Conservation (phyloP, 2,329 filamentous ascomycete species). For the Cordyceps cateniannulata region DNA sequence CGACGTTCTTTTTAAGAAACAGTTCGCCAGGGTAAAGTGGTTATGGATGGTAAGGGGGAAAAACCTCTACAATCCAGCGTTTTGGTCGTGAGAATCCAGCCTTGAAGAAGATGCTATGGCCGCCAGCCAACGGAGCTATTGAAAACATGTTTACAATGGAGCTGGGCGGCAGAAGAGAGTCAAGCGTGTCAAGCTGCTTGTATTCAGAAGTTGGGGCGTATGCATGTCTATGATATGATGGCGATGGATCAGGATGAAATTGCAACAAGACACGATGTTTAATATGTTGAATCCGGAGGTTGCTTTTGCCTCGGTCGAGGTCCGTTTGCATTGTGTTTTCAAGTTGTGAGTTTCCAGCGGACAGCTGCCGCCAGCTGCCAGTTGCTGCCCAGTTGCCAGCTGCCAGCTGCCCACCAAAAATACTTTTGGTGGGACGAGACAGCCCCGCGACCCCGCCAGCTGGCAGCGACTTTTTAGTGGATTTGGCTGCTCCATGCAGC, state of each 20-base stretch:
- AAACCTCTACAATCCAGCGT: not conserved
- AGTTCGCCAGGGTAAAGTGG: not conserved
- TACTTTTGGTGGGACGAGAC: not conserved
- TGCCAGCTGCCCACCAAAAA: no score
- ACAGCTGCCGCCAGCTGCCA: not conserved
- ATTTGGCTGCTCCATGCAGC: not conserved
- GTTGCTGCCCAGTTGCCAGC: not conserved
- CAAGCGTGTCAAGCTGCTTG: not conserved
- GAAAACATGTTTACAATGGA: not conserved
- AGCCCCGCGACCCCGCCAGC: not conserved
- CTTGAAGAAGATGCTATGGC: no score
- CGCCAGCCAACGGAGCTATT: not conserved
- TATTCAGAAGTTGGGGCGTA: not conserved
- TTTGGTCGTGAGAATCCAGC: no score
- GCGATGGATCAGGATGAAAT: not conserved
- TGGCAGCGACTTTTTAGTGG: not conserved
- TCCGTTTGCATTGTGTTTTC: not conserved
- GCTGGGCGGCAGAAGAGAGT: not conserved
- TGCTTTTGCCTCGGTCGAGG: not conserved
- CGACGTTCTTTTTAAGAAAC: not conserved
- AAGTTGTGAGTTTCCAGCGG: not conserved
- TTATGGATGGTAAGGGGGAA: not conserved
- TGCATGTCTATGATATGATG: constrained; percentile 5
- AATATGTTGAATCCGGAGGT: not conserved
- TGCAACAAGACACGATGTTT: not conserved